A percentile compares a stretch with the other conserved stretches of the same genome.
phyloP scores from a whole-genome alignment of 495 filamentous ascomycete species.

The Endocarpon pusillum region DNA sequence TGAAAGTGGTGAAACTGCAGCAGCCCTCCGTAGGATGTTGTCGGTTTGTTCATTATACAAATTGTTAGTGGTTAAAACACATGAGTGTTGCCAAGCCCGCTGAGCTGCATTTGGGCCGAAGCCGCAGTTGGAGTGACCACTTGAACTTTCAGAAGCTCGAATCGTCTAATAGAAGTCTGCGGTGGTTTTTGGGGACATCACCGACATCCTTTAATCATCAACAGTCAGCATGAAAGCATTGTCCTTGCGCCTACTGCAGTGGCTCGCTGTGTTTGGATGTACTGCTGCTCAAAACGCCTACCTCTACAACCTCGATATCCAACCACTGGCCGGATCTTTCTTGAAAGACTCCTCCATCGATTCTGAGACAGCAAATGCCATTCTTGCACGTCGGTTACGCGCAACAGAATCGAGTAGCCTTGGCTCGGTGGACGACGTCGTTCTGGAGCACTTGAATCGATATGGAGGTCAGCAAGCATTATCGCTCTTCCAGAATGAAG shows the following conservation, averaged over 20 bases:
- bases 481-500: slow-evolving; percentile 21
- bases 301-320: slow-evolving; percentile 20
- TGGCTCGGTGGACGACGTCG: slow-evolving; percentile 23
- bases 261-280: slow-evolving; percentile 12
- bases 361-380: slow-evolving; percentile 30
- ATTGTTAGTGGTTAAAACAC: no score
- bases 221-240: slow-evolving; percentile 15
- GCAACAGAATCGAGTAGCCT: slow-evolving; percentile 33
- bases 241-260: slow-evolving; percentile 15
- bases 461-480: slow-evolving; percentile 23
- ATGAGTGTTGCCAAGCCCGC: no score
- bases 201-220: not conserved
- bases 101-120: not conserved
- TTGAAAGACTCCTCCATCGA: slow-evolving; percentile 7
- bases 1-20: no score
- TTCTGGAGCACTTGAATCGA: slow-evolving; percentile 28
- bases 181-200: no score
- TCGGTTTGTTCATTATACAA: no score
- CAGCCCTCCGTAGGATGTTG: no score
- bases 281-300: slow-evolving; percentile 18
- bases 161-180: no score
- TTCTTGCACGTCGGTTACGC: slow-evolving; percentile 38
- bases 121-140: not conserved
- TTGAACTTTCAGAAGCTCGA: not conserved
- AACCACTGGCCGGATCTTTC: slow-evolving; percentile 1